These are phyloP conservation scores for Fusarium dimerum DNA, from an alignment of 2,329 filamentous ascomycete genomes.

Conservation along the genomic window DNA sequence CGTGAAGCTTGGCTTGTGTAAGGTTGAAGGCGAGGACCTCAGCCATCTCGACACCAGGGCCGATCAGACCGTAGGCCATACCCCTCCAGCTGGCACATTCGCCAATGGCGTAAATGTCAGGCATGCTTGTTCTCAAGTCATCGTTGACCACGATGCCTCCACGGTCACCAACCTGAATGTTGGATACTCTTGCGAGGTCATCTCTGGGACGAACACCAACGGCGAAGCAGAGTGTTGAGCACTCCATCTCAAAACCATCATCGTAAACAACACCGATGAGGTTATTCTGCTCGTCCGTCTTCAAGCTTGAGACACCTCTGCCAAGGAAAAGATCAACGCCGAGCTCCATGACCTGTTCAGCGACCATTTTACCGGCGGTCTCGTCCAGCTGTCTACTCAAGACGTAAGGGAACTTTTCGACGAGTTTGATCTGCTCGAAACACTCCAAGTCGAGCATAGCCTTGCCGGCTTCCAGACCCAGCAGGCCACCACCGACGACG, in stretches of 20 bases:
- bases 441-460: slow-evolving; percentile 85
- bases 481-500: slow-evolving; percentile 81
- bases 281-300: slow-evolving; percentile 65
- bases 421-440: slow-evolving; percentile 72
- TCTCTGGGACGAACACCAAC: slow-evolving; percentile 84
- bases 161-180: slow-evolving; percentile 70
- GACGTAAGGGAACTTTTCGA: slow-evolving; percentile 83
- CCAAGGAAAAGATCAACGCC: slow-evolving; percentile 80
- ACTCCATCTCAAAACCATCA: slow-evolving; percentile 75
- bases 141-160: slow-evolving; percentile 74
- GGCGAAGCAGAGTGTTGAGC: slow-evolving; percentile 84
- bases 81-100: slow-evolving; percentile 90
- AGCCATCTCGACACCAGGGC: slow-evolving; percentile 89
- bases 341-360: slow-evolving; percentile 76
- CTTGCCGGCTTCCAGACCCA: slow-evolving; percentile 87
- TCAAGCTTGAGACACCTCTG: slow-evolving; percentile 72
- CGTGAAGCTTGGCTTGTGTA: slow-evolving; percentile 75
- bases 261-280: slow-evolving; percentile 78
- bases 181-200: slow-evolving; percentile 68
- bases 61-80: slow-evolving; percentile 86
- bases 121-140: slow-evolving; percentile 67
- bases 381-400: slow-evolving; percentile 78
- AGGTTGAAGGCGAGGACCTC: slow-evolving; percentile 90
- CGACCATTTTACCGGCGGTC: slow-evolving; percentile 79
- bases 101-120: slow-evolving; percentile 82